Percentiles rank a stretch among this genome's conserved stretches.
Conservation (phyloP, 2,329 filamentous ascomycete species). For the Cladosporium oxysporum region DNA sequence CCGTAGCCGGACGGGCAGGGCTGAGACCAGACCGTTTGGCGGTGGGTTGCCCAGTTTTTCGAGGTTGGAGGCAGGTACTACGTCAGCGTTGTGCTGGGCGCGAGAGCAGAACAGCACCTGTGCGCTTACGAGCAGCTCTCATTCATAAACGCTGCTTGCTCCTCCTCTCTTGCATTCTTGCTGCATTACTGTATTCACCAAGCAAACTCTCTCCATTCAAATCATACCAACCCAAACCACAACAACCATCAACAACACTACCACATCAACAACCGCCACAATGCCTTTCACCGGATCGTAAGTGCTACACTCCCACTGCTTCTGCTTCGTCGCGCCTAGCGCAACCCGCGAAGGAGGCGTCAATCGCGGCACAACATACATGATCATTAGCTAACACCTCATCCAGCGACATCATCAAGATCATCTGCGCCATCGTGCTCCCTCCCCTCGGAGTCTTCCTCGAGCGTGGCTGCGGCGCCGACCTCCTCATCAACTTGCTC, state of each 20-base stretch:
- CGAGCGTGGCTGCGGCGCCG: conserved; percentile 83
- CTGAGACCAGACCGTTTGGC: conserved; percentile 5
- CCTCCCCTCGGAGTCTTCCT: conserved; percentile 92
- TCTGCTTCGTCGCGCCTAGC: conserved; percentile 8
- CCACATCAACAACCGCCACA: conserved; percentile 35
- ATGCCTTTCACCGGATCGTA: conserved; percentile 64
- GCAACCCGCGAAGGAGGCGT: conserved; percentile 1
- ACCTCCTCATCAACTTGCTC: conserved; percentile 90
- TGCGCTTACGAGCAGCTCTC: conserved; percentile 1
- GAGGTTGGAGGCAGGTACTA: neutral
- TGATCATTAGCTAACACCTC: conserved; percentile 15
- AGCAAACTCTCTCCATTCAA: neutral
- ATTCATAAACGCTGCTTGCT: neutral
- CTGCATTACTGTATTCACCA: neutral
- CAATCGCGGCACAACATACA: neutral
- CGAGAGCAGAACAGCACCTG: neutral
- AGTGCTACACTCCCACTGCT: conserved; percentile 26
- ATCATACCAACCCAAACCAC: neutral
- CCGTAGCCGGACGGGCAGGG: conserved; percentile 9
- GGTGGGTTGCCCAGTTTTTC: conserved; percentile 6
- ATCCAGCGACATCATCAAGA: conserved; percentile 72
- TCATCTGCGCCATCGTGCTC: conserved; percentile 85
- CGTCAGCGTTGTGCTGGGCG: neutral
- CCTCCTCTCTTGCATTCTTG: neutral
- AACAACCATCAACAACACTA: neutral